Evolutionary conservation across 441 rosid genomes (phyloP).

Genomic region (Flueggea neowawraea): DNA sequence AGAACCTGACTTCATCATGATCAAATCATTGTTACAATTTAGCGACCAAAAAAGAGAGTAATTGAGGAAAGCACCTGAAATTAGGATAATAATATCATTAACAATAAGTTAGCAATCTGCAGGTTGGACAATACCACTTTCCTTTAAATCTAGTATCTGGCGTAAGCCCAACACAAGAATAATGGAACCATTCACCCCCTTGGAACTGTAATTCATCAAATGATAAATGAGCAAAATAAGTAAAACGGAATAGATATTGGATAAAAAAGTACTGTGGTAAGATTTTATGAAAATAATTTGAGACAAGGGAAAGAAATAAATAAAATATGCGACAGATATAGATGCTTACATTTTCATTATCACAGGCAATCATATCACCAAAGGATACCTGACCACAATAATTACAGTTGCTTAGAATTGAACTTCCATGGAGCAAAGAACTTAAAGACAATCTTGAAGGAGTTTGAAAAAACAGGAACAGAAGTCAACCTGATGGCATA

Average conservation of each 20-base stretch:
- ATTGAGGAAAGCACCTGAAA: constrained; percentile 6
- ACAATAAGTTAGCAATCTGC: constrained; percentile 58
- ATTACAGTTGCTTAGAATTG: constrained; percentile 11
- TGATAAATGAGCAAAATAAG: background rate
- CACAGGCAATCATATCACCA: constrained; percentile 99
- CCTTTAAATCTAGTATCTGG: constrained; percentile 98
- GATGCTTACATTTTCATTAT: constrained; percentile 88
- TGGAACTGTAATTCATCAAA: constrained; percentile 55
- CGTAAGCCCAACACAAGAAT: constrained; percentile 89
- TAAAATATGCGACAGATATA: background rate
- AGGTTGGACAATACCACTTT: constrained; percentile 98
- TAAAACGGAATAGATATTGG: background rate
- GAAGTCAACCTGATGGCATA: constrained; percentile 88
- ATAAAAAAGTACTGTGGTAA: background rate
- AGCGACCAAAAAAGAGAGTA: background rate
- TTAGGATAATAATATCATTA: constrained; percentile 24
- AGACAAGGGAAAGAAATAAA: background rate
- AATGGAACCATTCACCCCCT: constrained; percentile 99
- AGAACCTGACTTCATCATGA: no score
- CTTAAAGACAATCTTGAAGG: background rate
- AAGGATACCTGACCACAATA: constrained; percentile 67
- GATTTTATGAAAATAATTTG: background rate
- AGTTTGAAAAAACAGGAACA: constrained; percentile 11
- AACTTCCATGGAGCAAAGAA: constrained; percentile 4
- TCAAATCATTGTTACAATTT: no score